Evolutionary conservation across 305 asterid genomes (phyloP).

Genomic region (Ajuga reptans): DNA sequence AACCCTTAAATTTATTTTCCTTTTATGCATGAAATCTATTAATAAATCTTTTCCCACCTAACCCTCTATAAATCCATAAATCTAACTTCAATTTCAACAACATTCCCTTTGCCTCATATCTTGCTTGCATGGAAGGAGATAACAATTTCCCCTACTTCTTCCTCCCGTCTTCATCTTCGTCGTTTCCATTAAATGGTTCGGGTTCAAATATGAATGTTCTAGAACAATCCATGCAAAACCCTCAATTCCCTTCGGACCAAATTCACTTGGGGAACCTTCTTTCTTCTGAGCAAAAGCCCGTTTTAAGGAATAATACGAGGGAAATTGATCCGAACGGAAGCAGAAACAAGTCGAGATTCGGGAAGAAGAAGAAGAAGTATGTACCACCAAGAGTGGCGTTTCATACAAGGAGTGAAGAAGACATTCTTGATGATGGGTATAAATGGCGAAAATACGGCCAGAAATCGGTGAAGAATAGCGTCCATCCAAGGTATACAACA

Average conservation of each 20-base stretch:
- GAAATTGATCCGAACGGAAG: conserved; percentile 19
- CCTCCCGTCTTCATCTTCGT: conserved; percentile 19
- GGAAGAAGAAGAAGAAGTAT: conserved; percentile 47
- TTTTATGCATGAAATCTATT: background rate
- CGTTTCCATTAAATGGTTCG: conserved; percentile 19
- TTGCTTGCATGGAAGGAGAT: conserved; percentile 41
- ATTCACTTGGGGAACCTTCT: conserved; percentile 44
- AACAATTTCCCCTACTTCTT: conserved; percentile 35
- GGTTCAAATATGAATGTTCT: conserved; percentile 1
- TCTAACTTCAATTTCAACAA: conserved; percentile 15
- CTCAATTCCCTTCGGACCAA: conserved; percentile 29
- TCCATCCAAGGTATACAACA: conserved; percentile 57
- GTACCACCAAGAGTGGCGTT: conserved; percentile 70
- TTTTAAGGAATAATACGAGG: conserved; percentile 17
- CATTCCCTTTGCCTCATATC: conserved; percentile 11
- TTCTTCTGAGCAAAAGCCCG: conserved; percentile 20
- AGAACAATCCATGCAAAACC: conserved; percentile 44
- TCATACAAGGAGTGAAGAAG: conserved; percentile 72
- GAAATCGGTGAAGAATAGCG: conserved; percentile 62
- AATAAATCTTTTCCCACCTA: conserved; percentile 28
- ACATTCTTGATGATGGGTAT: conserved; percentile 83
- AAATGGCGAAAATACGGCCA: conserved; percentile 91
- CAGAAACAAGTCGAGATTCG: conserved; percentile 31
- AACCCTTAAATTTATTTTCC: too few relatives aligned
- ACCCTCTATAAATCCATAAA: conserved; percentile 36